These are phyloP conservation scores for Miamiensis avidus DNA, from an alignment of 169 alveolate species.

Conservation along the genomic window DNA sequence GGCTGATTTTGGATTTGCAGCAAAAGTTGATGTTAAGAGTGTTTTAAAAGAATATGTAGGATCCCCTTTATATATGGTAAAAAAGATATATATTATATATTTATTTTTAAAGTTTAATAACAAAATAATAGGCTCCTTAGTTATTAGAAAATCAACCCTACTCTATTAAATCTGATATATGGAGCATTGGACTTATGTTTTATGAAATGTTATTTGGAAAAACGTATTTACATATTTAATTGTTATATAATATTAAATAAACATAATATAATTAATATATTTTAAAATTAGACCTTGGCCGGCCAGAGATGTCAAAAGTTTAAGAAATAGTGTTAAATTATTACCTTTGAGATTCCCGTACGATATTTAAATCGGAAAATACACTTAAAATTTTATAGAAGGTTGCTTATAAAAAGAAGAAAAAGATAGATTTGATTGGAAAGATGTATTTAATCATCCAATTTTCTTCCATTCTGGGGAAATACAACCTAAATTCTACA, in stretches of 20 bases:
- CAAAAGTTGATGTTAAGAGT: conserved; percentile 19
- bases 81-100: too few species aligned
- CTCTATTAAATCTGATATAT: conserved; percentile 38
- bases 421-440: conserved; percentile 39
- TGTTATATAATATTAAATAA: background rate
- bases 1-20: conserved; percentile 51
- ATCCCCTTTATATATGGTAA: conserved; percentile 39
- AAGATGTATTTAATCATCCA: conserved; percentile 38
- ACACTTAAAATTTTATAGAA: conserved; percentile 27
- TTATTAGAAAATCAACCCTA: conserved; percentile 32
- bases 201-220: conserved; percentile 44
- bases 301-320: conserved; percentile 38
- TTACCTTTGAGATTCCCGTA: conserved; percentile 40
- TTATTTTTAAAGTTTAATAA: too few species aligned
- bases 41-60: conserved; percentile 34
- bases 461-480: background rate
- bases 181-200: conserved; percentile 43
- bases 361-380: conserved; percentile 24
- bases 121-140: conserved; percentile 30
- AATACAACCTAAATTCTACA: background rate
- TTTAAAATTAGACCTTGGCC: conserved; percentile 35
- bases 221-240: conserved; percentile 7
- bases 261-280: background rate
- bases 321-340: conserved; percentile 18
- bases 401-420: conserved; percentile 32